These are phyloP conservation scores for Rauvolfia tetraphylla DNA, from an alignment of 257 asterid genomes.

Conservation along the genomic window DNA sequence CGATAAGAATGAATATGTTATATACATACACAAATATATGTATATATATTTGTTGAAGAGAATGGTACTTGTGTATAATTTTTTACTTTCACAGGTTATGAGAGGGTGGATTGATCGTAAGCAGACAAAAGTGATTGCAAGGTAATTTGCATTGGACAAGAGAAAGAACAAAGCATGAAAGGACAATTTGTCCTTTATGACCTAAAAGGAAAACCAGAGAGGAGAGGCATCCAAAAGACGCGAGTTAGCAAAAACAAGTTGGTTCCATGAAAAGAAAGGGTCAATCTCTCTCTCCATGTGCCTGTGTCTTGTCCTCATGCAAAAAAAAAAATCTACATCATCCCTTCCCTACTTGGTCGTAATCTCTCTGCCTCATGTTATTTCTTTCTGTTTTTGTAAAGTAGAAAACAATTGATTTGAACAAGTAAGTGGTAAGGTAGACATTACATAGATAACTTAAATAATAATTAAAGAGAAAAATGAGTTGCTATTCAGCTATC, in stretches of 20 bases:
- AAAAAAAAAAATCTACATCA: slow-evolving; percentile 48
- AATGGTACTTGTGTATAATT: background rate
- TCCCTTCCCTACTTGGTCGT: slow-evolving; percentile 41
- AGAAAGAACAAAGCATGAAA: slow-evolving; percentile 21
- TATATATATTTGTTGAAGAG: slow-evolving; percentile 6
- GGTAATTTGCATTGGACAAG: slow-evolving; percentile 25
- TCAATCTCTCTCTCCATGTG: slow-evolving; percentile 49
- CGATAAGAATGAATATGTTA: background rate
- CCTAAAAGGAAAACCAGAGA: background rate
- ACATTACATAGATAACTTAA: no score
- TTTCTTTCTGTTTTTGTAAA: no score
- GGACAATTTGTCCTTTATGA: slow-evolving; percentile 33
- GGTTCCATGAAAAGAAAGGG: slow-evolving; percentile 22
- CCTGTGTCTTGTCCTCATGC: slow-evolving; percentile 56
- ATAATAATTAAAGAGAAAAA: no score
- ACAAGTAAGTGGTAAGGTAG: no score
- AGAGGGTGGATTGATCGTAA: slow-evolving; percentile 6
- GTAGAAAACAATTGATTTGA: no score
- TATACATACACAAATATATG: background rate
- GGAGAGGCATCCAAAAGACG: background rate
- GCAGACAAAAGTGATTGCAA: slow-evolving; percentile 23
- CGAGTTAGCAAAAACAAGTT: slow-evolving; percentile 7
- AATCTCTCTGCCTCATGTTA: slow-evolving; percentile 15
- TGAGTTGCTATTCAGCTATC: no score
- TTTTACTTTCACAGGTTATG: slow-evolving; percentile 10